Conservation (phyloP, 2,329 filamentous ascomycete genomes). For the Apiospora phragmitis region DNA sequence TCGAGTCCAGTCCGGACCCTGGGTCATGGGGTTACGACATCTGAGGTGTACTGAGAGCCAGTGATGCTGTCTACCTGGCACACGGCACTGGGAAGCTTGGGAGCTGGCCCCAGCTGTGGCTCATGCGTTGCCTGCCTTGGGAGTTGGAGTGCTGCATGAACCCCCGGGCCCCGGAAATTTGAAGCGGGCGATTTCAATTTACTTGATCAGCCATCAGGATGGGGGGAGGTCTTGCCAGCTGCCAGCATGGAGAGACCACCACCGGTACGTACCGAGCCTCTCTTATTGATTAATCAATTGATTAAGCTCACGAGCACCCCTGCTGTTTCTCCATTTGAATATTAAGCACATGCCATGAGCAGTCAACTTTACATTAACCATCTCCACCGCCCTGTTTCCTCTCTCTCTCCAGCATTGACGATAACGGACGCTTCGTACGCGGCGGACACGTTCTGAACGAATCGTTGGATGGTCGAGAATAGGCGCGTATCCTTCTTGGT, state of each 20-base stretch:
- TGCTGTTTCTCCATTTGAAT: not conserved
- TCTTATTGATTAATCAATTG: not conserved
- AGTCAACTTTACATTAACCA: constrained; percentile 1
- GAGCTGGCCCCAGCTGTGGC: not conserved
- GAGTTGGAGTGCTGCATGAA: not conserved
- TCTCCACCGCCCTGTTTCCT: not conserved
- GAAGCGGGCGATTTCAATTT: not conserved
- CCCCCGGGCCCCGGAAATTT: not conserved
- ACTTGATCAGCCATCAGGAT: not conserved
- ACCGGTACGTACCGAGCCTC: constrained; percentile 4
- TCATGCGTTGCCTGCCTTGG: not conserved
- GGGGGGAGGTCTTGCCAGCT: not conserved
- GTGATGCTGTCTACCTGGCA: not conserved
- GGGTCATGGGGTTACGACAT: not conserved
- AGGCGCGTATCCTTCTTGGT: not conserved
- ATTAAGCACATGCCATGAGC: constrained; percentile 1
- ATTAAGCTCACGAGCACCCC: not conserved
- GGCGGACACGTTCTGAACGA: not conserved
- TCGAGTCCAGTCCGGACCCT: not conserved
- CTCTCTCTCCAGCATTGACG: not conserved
- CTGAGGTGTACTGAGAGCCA: not conserved
- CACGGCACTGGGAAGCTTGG: not conserved
- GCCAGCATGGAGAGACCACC: not conserved
- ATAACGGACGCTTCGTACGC: not conserved
- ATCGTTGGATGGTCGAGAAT: not conserved